Evolutionary conservation across 495 filamentous ascomycete genomes (phyloP), one percentile per base, ranked within the genome.

Genomic region (Penicillium longicatenatum): DNA sequence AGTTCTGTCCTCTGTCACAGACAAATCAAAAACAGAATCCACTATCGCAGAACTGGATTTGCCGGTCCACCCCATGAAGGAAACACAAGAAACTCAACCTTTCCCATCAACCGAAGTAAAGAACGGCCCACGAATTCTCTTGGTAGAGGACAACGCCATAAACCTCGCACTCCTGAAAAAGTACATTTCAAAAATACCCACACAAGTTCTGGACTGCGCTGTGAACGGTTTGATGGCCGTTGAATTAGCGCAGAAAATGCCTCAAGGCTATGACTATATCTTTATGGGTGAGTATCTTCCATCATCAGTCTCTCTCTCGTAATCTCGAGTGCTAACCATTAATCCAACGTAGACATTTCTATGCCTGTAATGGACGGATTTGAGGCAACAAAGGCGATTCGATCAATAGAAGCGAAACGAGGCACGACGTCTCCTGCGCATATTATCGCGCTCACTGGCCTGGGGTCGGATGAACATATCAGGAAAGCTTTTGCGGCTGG

Each of bases 311-410:
- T 54, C 17, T 31, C 16, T 19, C 6, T 9, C 30, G 5, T 3
- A 26, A 26, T 26, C 4, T 26, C 26, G 26, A 26, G 26, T 26
- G 26, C 3, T 26, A 26, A 26, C 26, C 4, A 6, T 26, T 0
- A 26, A 26, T 26, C 26, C 4, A 26, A 26, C 7, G 26, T 69
- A 76, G 82, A 86, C 49, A 78, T 88, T 42, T 79, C 80, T 45
- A 89, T 89, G 86, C 86, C 86, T 0, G 60, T 87, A 0, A 82
- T 88, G 70, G 82, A 86, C 52, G 85, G 85, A 12, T 75, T 87
- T 19, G 82, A 84, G 58, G 78, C 84, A 14, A 85, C 83, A 5
- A 72, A 74, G 7, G 70, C 72, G 17, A 86, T 88, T 53, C 74
- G 85, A 16, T 52, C 52, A 22, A 37, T 62, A 16, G 63, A 65